Evolutionary conservation across 805 yeast species (phyloP).

Genomic region (Hanseniaspora nectarophila): DNA sequence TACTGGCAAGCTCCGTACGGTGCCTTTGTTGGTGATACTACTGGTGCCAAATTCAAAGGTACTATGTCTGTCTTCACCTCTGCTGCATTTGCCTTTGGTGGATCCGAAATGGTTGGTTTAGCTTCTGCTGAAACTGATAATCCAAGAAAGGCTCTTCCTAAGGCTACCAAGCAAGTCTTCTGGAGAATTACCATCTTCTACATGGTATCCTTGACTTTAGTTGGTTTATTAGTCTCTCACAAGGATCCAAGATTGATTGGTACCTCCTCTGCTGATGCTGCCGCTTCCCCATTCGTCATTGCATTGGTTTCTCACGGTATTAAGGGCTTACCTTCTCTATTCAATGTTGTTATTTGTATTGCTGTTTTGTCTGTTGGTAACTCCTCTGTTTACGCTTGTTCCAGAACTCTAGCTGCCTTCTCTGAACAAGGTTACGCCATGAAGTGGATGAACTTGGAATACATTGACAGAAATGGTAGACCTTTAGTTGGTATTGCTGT

Average conservation of each 20-base stretch:
- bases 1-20: slow-evolving; percentile 41
- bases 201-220: slow-evolving; percentile 33
- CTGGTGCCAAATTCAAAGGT: slow-evolving; percentile 37
- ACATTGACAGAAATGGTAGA: slow-evolving; percentile 56
- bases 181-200: slow-evolving; percentile 46
- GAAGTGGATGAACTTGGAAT: slow-evolving; percentile 41
- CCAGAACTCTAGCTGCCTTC: slow-evolving; percentile 53
- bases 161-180: slow-evolving; percentile 44
- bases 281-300: slow-evolving; percentile 70
- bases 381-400: slow-evolving; percentile 55
- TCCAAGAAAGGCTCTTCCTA: slow-evolving; percentile 39
- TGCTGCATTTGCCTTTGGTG: slow-evolving; percentile 45
- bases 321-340: slow-evolving; percentile 48
- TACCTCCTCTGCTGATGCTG: slow-evolving; percentile 42
- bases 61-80: slow-evolving; percentile 43
- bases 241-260: slow-evolving; percentile 35
- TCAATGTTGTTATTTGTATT: slow-evolving; percentile 57
- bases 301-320: slow-evolving; percentile 56
- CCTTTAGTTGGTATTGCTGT: slow-evolving; percentile 48
- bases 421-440: slow-evolving; percentile 51
- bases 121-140: slow-evolving; percentile 40
- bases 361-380: slow-evolving; percentile 63
- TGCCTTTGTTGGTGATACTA: slow-evolving; percentile 41
- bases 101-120: slow-evolving; percentile 42
- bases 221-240: slow-evolving; percentile 40